A percentile compares a stretch with the other conserved stretches of the same genome.
These are phyloP conservation scores for Diaporthe velutina DNA, from an alignment of 2,329 filamentous ascomycete genomes.

Conservation along the genomic window DNA sequence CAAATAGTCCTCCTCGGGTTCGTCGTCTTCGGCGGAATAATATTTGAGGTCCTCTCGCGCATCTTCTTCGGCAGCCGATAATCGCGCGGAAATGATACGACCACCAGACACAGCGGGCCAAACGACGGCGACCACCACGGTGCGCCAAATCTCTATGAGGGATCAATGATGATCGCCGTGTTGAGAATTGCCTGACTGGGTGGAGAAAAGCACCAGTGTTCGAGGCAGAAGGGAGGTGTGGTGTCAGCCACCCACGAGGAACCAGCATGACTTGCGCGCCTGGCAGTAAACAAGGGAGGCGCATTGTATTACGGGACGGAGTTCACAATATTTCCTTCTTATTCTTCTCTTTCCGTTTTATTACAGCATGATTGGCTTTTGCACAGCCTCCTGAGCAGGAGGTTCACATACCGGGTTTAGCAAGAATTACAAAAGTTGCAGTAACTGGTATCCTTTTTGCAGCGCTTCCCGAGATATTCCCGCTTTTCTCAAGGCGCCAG, in stretches of 20 bases:
- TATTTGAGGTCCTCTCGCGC: constrained; percentile 70
- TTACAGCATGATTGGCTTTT: constrained; percentile 32
- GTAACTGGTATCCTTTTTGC: constrained; percentile 28
- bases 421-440: constrained; percentile 26
- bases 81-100: neutral
- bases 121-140: neutral
- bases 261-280: constrained; percentile 10
- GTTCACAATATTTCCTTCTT: constrained; percentile 22
- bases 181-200: neutral
- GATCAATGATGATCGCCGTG: neutral
- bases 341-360: constrained; percentile 23
- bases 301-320: constrained; percentile 34
- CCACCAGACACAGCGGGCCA: neutral
- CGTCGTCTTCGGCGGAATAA: constrained; percentile 70
- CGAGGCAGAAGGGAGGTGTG: neutral
- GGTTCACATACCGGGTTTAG: constrained; percentile 1
- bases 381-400: neutral
- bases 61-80: constrained; percentile 57
- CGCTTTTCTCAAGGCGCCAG: neutral
- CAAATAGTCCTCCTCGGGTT: constrained; percentile 67
- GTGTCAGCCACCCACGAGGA: neutral
- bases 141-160: constrained; percentile 2
- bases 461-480: neutral
- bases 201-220: neutral
- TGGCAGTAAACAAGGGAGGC: constrained; percentile 21